Percentiles rank a stretch among this genome's conserved stretches.
Evolutionary conservation across 768 basidiomycete species (phyloP).

Genomic region (Phanerochaete sordida): DNA sequence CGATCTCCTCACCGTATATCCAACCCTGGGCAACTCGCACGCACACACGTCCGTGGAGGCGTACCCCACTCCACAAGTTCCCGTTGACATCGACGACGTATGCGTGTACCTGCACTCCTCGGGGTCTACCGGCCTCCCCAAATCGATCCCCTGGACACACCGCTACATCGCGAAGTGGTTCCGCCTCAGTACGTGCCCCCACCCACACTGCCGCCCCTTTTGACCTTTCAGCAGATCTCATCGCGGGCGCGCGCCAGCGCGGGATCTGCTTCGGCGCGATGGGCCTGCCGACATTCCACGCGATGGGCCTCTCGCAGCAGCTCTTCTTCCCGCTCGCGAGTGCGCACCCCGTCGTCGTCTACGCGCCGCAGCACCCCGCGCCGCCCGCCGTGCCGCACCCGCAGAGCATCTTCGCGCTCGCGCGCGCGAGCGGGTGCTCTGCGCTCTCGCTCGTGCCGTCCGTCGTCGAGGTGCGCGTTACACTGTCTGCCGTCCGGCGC

Average conservation of each 20-base stretch:
- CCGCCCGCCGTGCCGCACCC: constrained; percentile 6
- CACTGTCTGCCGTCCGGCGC: neutral
- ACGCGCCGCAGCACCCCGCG: constrained; percentile 2
- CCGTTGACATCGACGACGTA: neutral
- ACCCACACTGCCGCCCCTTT: neutral
- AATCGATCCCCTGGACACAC: constrained; percentile 19
- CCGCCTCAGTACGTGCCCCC: neutral
- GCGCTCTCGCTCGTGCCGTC: constrained; percentile 9
- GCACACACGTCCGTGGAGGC: neutral
- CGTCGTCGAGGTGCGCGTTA: constrained; percentile 8
- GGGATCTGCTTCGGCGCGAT: constrained; percentile 19
- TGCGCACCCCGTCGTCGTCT: constrained; percentile 2
- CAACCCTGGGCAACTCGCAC: neutral
- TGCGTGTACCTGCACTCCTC: constrained; percentile 18
- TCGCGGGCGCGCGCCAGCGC: neutral
- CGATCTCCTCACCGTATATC: constrained; percentile 9
- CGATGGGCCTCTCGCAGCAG: constrained; percentile 26
- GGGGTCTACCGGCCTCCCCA: constrained; percentile 24
- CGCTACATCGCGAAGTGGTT: constrained; percentile 10
- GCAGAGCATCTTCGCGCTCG: neutral
- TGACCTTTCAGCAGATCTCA: neutral
- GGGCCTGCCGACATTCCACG: constrained; percentile 33
- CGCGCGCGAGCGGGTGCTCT: neutral
- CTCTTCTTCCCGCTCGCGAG: constrained; percentile 21
- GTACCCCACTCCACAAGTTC: neutral